Conservation (phyloP, 306 rosid genomes). For the Acacia melanoxylon region DNA sequence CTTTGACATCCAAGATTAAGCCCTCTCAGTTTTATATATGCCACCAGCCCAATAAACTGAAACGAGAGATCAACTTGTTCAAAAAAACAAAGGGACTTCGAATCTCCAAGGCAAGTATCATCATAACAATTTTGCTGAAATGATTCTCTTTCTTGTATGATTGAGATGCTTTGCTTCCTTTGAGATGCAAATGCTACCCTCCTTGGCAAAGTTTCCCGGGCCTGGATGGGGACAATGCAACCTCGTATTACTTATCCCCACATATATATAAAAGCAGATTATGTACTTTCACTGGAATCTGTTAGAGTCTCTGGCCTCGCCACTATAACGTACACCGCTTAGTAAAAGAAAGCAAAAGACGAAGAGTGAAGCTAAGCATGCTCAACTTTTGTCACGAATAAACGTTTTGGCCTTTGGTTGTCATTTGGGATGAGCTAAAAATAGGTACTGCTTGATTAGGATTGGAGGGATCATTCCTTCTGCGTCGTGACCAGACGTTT, state of each 20-base stretch:
- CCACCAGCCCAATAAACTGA: too few species aligned
- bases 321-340: too few species aligned
- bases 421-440: neutral
- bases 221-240: too few species aligned
- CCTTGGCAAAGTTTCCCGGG: neutral
- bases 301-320: neutral
- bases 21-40: too few species aligned
- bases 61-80: too few species aligned
- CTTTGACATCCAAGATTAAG: too few species aligned
- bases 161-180: constrained; percentile 35
- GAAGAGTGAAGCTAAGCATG: neutral
- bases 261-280: constrained; percentile 1
- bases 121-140: constrained; percentile 28
- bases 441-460: neutral
- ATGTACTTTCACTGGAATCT: neutral
- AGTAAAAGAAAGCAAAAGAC: neutral
- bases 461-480: neutral
- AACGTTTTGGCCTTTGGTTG: neutral
- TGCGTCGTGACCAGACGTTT: neutral
- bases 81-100: too few species aligned
- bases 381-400: neutral
- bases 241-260: neutral
- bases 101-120: too few species aligned
- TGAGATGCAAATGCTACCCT: constrained; percentile 28
- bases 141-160: constrained; percentile 25